Conservation (phyloP, 2,329 filamentous ascomycete species). For the Colletotrichum chlorophyti region DNA sequence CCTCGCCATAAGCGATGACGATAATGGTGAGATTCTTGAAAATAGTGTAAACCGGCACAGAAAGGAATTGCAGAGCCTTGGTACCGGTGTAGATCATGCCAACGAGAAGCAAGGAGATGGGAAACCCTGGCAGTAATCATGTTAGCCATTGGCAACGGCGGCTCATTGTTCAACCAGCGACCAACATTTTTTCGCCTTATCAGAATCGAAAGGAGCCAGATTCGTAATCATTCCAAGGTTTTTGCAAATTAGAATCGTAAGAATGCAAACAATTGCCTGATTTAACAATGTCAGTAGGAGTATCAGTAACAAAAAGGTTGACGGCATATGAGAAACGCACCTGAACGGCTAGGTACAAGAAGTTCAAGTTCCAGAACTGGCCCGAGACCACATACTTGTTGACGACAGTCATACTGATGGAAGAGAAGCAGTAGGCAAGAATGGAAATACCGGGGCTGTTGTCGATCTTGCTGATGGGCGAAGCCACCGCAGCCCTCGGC, state of each 20-base stretch:
- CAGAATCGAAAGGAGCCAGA: slow-evolving; percentile 79
- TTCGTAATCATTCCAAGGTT: slow-evolving; percentile 82
- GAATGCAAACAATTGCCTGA: slow-evolving; percentile 87
- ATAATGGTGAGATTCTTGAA: slow-evolving; percentile 99
- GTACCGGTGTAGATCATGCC: slow-evolving; percentile 99
- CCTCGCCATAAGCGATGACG: slow-evolving; percentile 96
- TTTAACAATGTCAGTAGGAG: background rate
- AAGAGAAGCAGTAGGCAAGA: slow-evolving; percentile 88
- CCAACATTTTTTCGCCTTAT: slow-evolving; percentile 93
- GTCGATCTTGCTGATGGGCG: slow-evolving; percentile 58
- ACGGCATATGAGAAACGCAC: slow-evolving; percentile 57
- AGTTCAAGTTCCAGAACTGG: slow-evolving; percentile 91
- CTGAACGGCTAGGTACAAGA: slow-evolving; percentile 92
- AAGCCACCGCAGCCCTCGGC: slow-evolving; percentile 34
- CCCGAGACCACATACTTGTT: slow-evolving; percentile 99
- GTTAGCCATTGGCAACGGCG: too few species aligned
- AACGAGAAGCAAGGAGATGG: slow-evolving; percentile 92
- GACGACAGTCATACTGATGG: slow-evolving; percentile 99
- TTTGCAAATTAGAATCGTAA: slow-evolving; percentile 84
- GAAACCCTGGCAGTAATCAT: slow-evolving; percentile 78
- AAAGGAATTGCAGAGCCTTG: slow-evolving; percentile 94
- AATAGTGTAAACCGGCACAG: slow-evolving; percentile 98
- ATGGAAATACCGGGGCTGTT: slow-evolving; percentile 84
- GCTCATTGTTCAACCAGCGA: too few species aligned
- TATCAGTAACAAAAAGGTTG: background rate